Evolutionary conservation across 306 rosid genomes (phyloP).

Genomic region (Comarum palustre): DNA sequence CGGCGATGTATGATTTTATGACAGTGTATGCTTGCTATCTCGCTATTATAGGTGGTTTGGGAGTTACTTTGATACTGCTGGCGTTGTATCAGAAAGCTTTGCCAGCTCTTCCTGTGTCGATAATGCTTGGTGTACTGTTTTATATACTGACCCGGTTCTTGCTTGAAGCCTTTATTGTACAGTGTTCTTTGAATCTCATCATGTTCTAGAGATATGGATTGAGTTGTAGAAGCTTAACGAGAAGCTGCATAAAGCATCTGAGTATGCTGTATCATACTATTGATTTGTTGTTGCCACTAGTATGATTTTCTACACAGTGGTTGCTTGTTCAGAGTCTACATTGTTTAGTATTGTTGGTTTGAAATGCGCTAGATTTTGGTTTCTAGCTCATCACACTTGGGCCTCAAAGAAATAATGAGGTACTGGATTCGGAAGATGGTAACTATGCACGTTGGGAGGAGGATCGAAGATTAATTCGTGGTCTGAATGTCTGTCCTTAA

Average conservation of each 20-base stretch:
- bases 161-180: slow-evolving; percentile 82
- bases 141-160: slow-evolving; percentile 76
- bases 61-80: slow-evolving; percentile 80
- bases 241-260: not conserved
- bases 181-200: slow-evolving; percentile 80
- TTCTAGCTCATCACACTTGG: not conserved
- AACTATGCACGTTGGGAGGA: not conserved
- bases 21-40: slow-evolving; percentile 95
- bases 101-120: slow-evolving; percentile 92
- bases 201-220: slow-evolving; percentile 48
- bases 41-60: slow-evolving; percentile 94
- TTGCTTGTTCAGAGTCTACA: not conserved
- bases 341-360: slow-evolving; percentile 3
- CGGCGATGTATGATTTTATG: slow-evolving; percentile 96
- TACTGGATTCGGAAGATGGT: not conserved
- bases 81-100: slow-evolving; percentile 86
- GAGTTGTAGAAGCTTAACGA: slow-evolving; percentile 3
- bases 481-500: not conserved
- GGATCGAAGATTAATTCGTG: not conserved
- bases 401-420: not conserved
- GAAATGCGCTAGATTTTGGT: not conserved
- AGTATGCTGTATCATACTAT: not conserved
- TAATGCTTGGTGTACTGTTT: slow-evolving; percentile 71
- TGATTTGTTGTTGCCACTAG: slow-evolving; percentile 9
- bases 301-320: not conserved